Base-by-base conservation (phyloP, 2,329 filamentous ascomycete species). In the Dryadomyces quercus-mongolicae region DNA sequence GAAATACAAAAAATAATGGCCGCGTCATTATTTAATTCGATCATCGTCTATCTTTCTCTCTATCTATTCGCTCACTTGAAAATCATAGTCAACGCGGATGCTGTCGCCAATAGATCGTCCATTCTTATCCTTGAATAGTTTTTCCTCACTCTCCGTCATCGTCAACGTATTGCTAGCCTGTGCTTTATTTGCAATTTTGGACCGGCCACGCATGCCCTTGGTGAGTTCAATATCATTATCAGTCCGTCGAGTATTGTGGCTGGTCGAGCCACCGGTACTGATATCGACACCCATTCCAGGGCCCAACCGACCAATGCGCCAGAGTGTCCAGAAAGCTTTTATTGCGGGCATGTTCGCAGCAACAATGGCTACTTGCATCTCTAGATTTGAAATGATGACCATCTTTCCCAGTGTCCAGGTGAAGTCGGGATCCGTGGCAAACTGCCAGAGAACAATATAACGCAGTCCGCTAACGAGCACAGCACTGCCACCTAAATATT, bases 401-500 rank as follows among this genome's bases (percentile, higher is more conserved):
- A 67, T 64, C 48, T 64, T 64, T 5, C 66, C 66, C 9, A 68
- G 58, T 2, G 61, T 56, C 43, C 58, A 67, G 21, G 63, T 63
- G 13, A 61, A 57, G 48, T 67, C 64, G 5, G 61, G 52, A 5
- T 59, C 12, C 16, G 12, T 42, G 53, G 60, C 59, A 18, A 68
- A 59, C 58, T 74, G 49, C 64, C 69, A 20, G 71, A 71, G 55
- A 70, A 73, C 2, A 71, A 76, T 63, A 70, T 70, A 9, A 67
- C 73, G 52, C 64, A 75, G 48, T 69, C 67, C 5, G 71, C 61
- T 44, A 52, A 63, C 46, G 61, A 60, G 47, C 51, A 67, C 63
- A 18, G 65, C 60, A 5, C 57, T 56, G 20, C 56, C 61, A n/a
- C 67, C 65, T 31, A 31, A 8, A 31, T 31, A 31, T 31, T 31